These are phyloP conservation scores for Penicillium chermesinum DNA, from an alignment of 495 filamentous ascomycete species.

Conservation along the genomic window DNA sequence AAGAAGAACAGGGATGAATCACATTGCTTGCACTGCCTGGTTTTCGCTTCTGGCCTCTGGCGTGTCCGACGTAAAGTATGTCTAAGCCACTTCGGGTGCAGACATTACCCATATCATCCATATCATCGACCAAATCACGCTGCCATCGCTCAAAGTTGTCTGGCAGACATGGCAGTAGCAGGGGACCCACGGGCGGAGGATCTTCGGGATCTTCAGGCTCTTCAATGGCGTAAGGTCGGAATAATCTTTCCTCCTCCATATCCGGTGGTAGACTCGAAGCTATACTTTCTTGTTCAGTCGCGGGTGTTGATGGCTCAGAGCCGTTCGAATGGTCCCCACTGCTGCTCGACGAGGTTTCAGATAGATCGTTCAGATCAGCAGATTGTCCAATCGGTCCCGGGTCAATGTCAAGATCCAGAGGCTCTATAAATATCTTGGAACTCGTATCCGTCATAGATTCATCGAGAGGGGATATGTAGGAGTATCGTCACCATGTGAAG, in stretches of 20 bases:
- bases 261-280: conserved; percentile 1
- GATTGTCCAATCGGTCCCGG: not conserved
- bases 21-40: conserved; percentile 6
- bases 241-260: conserved; percentile 7
- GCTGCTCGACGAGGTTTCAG: conserved; percentile 3
- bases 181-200: conserved; percentile 2
- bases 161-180: conserved; percentile 12
- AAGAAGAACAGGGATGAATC: not conserved
- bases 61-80: conserved; percentile 1
- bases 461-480: not conserved
- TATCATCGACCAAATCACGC: conserved; percentile 29
- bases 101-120: conserved; percentile 26
- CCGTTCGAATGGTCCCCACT: conserved; percentile 14
- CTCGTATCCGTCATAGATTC: too few species aligned
- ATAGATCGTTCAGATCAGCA: not conserved
- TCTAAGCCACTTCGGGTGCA: conserved; percentile 7
- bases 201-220: conserved; percentile 40
- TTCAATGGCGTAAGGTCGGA: conserved; percentile 41
- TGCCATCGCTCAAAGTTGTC: conserved; percentile 27
- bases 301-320: conserved; percentile 16
- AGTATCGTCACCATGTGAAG: not conserved
- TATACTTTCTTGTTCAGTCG: not conserved
- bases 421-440: too few species aligned
- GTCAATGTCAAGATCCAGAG: not conserved
- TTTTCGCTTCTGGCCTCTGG: conserved; percentile 39